Evolutionary conservation across 345 rosid genomes (phyloP).

Genomic region (Syzygium grande): DNA sequence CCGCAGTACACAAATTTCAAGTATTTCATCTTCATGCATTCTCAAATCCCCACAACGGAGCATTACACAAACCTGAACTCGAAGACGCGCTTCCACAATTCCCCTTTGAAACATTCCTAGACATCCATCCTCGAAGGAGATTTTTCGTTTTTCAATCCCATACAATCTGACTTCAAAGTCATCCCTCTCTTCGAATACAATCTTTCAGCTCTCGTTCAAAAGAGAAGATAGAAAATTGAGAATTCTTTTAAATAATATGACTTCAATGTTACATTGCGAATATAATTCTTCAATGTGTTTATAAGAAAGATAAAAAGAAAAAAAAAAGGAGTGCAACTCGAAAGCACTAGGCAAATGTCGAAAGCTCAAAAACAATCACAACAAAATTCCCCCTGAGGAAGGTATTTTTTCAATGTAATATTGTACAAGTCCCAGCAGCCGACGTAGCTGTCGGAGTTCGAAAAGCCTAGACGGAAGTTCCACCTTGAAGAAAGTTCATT

Average conservation of each 20-base stretch:
- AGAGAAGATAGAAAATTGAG: background rate
- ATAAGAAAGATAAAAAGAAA: background rate
- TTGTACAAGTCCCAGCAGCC: background rate
- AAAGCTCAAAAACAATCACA: background rate
- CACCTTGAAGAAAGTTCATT: background rate
- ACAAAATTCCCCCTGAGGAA: background rate
- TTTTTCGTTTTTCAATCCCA: background rate
- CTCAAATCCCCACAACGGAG: background rate
- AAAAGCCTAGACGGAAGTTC: background rate
- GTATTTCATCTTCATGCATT: background rate
- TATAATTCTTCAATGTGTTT: background rate
- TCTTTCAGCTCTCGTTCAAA: background rate
- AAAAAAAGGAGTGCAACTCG: background rate
- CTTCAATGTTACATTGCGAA: background rate
- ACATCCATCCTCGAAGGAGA: background rate
- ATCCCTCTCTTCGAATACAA: background rate
- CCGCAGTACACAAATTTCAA: background rate
- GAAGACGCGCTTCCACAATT: background rate
- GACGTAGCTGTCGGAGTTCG: background rate
- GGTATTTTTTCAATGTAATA: background rate
- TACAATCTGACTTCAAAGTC: background rate
- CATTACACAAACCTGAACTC: background rate
- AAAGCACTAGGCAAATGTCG: background rate
- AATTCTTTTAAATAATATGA: background rate
- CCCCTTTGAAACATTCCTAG: background rate